phyloP scores from a whole-genome alignment of 2,329 filamentous ascomycete species.

The Lecanicillium sp. region DNA sequence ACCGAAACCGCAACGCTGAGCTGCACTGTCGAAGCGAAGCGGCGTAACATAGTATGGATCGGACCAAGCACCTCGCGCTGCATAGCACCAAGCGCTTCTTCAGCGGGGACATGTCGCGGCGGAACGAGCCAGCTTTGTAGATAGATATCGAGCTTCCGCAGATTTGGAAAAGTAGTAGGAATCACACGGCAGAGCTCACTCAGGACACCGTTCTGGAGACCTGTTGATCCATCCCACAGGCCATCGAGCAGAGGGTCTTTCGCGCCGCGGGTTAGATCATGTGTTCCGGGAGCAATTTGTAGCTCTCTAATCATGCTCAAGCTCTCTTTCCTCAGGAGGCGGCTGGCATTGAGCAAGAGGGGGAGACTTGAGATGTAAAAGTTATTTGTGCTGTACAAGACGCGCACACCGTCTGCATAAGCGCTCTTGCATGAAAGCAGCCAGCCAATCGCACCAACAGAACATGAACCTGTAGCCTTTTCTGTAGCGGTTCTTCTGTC shows the following conservation, averaged over 20 bases:
- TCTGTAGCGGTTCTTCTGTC: neutral
- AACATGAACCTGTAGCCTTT: neutral
- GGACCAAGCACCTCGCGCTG: slow-evolving; percentile 2
- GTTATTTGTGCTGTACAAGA: slow-evolving; percentile 16
- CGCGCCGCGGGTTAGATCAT: too few species aligned
- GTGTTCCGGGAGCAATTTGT: too few species aligned
- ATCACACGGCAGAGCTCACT: too few species aligned
- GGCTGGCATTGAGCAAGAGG: too few species aligned
- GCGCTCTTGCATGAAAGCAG: slow-evolving; percentile 16
- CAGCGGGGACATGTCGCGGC: neutral
- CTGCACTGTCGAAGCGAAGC: neutral
- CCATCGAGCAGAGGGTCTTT: neutral
- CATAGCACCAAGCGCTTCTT: slow-evolving; percentile 1
- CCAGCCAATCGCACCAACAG: slow-evolving; percentile 18
- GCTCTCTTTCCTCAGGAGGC: neutral
- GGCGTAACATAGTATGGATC: slow-evolving; percentile 1
- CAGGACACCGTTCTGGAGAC: too few species aligned
- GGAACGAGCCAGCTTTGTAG: slow-evolving; percentile 2
- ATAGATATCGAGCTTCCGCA: too few species aligned
- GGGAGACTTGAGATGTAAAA: slow-evolving; percentile 7
- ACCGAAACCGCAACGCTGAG: slow-evolving; percentile 1
- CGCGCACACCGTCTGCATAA: slow-evolving; percentile 14
- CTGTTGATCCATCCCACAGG: neutral
- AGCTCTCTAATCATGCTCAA: neutral
- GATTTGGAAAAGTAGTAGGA: too few species aligned